Base-by-base conservation (phyloP, 495 filamentous ascomycete genomes). In the Hyaloscypha bicolor region DNA sequence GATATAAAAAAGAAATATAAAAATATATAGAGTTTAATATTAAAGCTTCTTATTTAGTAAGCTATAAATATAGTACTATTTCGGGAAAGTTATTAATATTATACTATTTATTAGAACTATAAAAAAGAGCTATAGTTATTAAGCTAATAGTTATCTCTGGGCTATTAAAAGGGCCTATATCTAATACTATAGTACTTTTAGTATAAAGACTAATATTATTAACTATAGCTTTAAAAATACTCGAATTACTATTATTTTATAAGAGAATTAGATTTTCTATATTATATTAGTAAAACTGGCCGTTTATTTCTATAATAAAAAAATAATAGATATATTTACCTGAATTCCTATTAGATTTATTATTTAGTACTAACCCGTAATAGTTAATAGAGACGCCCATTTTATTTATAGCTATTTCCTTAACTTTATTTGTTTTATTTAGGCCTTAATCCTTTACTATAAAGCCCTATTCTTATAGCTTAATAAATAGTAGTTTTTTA, bases 51-150 rank as follows among this genome's bases (percentile, higher is more conserved):
- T 37, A 30, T 65, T 69, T n/a, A 25, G 48, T 29, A 33, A 14
- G 61, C 58, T 35, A 52, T 35, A 69, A 65, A 64, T 53, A 56
- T 52, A 30, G 29, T 39, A 42, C 55, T 25, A 21, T 63, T 63
- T 66, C 59, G 52, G 37, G 68, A 25, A 64, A 64, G 69, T 71
- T 33, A 71, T 71, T 52, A 68, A 71, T 71, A 67, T 71, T 55
- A 42, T 71, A 60, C 69, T 32, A 67, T 33, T 25, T 32, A 68
- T 70, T 33, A 53, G 37, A 30, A 70, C 51, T 66, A 30, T n/a
- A 22, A 52, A 55, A 19, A 65, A n/a, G 60, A 58, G 64, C 59
- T 29, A 45, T 55, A 65, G 35, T 65, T 65, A 32, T 69, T 21
- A 55, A 65, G 55, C 61, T 42, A 33, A 65, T 35, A 30, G 55